Evolutionary conservation across 371 early-diverging fungal genomes (phyloP).

Genomic region (Umbelopsis sp.): DNA sequence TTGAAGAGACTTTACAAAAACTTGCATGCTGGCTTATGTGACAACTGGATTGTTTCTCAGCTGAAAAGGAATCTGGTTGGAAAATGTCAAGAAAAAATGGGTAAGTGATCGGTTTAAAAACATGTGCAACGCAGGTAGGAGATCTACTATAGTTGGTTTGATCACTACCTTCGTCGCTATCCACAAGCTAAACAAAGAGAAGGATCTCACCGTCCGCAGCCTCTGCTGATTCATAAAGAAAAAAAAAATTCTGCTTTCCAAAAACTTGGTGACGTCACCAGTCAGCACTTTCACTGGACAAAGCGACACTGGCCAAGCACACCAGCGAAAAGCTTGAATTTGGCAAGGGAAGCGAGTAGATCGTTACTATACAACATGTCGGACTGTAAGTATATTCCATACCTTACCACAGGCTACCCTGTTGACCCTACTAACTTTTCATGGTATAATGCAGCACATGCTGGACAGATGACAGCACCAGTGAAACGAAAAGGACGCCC

Average conservation of each 20-base stretch:
- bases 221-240: not conserved
- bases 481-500: slow-evolving; percentile 13
- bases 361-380: not conserved
- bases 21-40: slow-evolving; percentile 66
- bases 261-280: slow-evolving; percentile 1
- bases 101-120: not conserved
- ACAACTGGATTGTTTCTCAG: slow-evolving; percentile 17
- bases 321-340: not conserved
- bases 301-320: not conserved
- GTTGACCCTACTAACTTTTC: not conserved
- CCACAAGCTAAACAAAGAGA: slow-evolving; percentile 19
- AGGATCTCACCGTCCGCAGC: not conserved
- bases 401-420: not conserved
- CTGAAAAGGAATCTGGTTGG: slow-evolving; percentile 6
- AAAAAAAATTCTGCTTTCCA: not conserved
- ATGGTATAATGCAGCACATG: not conserved
- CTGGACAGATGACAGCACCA: slow-evolving; percentile 14
- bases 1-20: slow-evolving; percentile 88
- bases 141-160: not conserved
- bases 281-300: not conserved
- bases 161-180: slow-evolving; percentile 17
- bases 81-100: not conserved
- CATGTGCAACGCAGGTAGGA: too few species aligned
- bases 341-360: not conserved
- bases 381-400: not conserved